These are phyloP conservation scores for Aquanectria penicillioides DNA, from an alignment of 2,329 filamentous ascomycete genomes.

Conservation along the genomic window DNA sequence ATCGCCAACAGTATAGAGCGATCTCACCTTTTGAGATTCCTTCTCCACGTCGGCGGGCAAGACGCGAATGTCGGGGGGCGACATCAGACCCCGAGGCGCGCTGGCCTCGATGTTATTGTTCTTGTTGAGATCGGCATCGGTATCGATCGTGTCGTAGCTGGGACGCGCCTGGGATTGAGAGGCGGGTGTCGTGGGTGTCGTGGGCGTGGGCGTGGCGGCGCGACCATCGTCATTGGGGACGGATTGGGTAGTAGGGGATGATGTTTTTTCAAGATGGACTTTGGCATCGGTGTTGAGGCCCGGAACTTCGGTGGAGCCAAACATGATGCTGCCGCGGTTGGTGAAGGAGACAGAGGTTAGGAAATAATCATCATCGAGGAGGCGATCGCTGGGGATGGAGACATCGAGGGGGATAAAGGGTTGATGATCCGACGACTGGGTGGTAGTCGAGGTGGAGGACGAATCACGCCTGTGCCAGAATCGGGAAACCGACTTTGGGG, in stretches of 20 bases:
- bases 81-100: conserved; percentile 30
- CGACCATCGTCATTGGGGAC: conserved; percentile 29
- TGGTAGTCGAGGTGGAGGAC: conserved; percentile 38
- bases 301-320: conserved; percentile 57
- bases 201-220: conserved; percentile 31
- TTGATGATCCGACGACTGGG: conserved; percentile 42
- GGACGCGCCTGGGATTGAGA: conserved; percentile 35
- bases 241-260: conserved; percentile 20
- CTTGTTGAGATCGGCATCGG: conserved; percentile 26
- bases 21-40: conserved; percentile 75
- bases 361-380: conserved; percentile 68
- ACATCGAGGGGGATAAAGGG: conserved; percentile 64
- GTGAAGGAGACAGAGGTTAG: conserved; percentile 68
- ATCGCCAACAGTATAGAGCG: conserved; percentile 69
- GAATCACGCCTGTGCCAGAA: conserved; percentile 42
- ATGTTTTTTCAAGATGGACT: conserved; percentile 9
- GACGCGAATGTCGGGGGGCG: conserved; percentile 61
- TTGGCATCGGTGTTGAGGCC: conserved; percentile 35
- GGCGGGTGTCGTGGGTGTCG: conserved; percentile 36
- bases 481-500: conserved; percentile 37
- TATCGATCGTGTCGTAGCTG: conserved; percentile 38
- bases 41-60: conserved; percentile 66
- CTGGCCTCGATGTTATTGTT: conserved; percentile 23
- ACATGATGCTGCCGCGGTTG: conserved; percentile 71
- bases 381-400: conserved; percentile 63